Evolutionary conservation across 2,329 filamentous ascomycete genomes (phyloP), one percentile per base, ranked within the genome.

Genomic region (Arthrobotrys sinensis): DNA sequence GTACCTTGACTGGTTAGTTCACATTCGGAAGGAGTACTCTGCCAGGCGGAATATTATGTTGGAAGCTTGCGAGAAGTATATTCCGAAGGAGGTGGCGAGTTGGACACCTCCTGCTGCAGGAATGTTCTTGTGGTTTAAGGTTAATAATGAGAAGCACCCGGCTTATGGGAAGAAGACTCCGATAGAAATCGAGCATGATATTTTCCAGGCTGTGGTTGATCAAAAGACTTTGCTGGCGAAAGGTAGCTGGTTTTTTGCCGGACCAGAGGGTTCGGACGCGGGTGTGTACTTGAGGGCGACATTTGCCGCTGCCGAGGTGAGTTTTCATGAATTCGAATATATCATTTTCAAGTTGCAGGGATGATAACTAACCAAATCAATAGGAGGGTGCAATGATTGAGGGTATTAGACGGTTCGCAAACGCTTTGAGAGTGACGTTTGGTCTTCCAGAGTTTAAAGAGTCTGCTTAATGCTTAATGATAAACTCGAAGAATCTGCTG

Each of bases 81-180:
- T 97, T 19, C 94, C 94, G 0, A 85, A 83, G 24, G 90, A 92
- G 21, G 87, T 97, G 38, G 91, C 93, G 16, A 90, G 87, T 84
- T 98, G 94, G 94, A 88, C 86, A 28, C 89, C 92, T 0, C 94
- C 95, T 0, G 88, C 88, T 72, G 93, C 94, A 0, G 95, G 95
- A 83, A 99, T 99, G 96, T 99, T 99, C 88, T 91, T 93, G 83
- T 96, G 93, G 93, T 85, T 96, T 73, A 87, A 88, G 65, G 86
- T 96, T 16, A 88, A 93, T 81, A 89, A 89, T 82, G 86, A 85
- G 19, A 87, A 88, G 79, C 92, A 95, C 81, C 92, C 92, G 0
- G 85, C 88, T 11, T 87, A 87, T 40, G 83, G 84, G 1, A 85
- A 82, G 12, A 88, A 88, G 80, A 85, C 84, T 60, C 86, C 93